These are phyloP conservation scores for Fusarium decemcellulare DNA, from an alignment of 2,329 filamentous ascomycete species.

Conservation along the genomic window DNA sequence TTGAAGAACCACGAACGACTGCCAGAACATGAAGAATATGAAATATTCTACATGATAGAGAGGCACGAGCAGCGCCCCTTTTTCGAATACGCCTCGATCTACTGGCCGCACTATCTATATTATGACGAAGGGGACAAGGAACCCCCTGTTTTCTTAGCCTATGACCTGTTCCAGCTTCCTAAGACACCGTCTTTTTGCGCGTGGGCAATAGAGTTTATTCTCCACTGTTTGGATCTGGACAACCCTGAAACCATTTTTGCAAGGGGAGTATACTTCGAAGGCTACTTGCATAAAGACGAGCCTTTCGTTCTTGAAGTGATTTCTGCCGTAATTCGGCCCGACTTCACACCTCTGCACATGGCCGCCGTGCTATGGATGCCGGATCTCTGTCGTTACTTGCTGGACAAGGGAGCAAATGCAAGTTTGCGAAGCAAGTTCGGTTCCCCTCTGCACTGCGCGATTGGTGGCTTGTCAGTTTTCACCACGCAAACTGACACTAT, in stretches of 20 bases:
- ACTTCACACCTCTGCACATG: constrained; percentile 22
- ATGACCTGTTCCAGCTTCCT: background rate
- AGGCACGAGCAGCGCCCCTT: background rate
- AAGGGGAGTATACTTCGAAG: no score
- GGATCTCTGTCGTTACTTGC: constrained; percentile 3
- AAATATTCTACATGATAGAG: rapidly evolving
- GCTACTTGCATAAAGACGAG: no score
- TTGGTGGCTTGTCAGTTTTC: constrained; percentile 1
- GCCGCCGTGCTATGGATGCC: constrained; percentile 10
- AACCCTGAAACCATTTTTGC: no score
- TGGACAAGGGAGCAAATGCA: background rate
- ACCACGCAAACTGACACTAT: background rate
- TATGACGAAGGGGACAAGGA: no score
- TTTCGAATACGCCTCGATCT: background rate
- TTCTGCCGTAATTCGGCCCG: background rate
- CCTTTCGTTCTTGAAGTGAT: no score
- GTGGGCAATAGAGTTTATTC: background rate
- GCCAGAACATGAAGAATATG: background rate
- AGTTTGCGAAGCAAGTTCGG: background rate
- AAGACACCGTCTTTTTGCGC: background rate
- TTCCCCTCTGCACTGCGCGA: constrained; percentile 11
- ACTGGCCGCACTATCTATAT: background rate
- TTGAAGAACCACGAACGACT: background rate
- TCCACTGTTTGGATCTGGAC: background rate
- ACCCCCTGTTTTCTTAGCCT: no score